Percentiles rank a stretch among this genome's conserved stretches.
Conservation (phyloP, 805 yeast species). For the Yamadazyma akitaensis region DNA sequence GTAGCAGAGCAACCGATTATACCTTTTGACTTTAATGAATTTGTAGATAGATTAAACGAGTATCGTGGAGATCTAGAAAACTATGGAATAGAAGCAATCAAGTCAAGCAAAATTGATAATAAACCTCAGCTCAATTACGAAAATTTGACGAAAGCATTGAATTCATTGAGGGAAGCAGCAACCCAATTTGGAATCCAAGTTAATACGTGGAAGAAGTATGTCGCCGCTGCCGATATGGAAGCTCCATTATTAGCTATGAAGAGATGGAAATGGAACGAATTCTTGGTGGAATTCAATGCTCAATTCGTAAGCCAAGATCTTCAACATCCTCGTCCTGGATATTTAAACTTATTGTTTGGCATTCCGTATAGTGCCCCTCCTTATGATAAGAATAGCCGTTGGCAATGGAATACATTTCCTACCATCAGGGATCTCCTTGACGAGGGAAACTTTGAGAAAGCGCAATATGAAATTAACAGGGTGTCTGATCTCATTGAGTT, state of each 20-base stretch:
- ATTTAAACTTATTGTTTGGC: constrained; percentile 65
- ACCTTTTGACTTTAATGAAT: constrained; percentile 57
- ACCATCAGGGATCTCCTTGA: constrained; percentile 65
- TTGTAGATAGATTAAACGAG: constrained; percentile 42
- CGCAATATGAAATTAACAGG: constrained; percentile 50
- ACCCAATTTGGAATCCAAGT: constrained; percentile 51
- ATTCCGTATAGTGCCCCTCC: constrained; percentile 60
- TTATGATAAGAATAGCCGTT: constrained; percentile 21
- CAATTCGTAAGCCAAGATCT: constrained; percentile 44
- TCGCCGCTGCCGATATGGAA: constrained; percentile 52
- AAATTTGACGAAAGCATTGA: constrained; percentile 23
- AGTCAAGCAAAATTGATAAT: constrained; percentile 8
- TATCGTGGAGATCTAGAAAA: constrained; percentile 47
- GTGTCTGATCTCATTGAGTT: constrained; percentile 29
- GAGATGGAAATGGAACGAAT: constrained; percentile 81
- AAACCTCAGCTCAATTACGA: constrained; percentile 23
- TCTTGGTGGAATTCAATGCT: constrained; percentile 53
- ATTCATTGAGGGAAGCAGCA: constrained; percentile 33
- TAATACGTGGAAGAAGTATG: constrained; percentile 57
- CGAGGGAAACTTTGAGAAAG: constrained; percentile 46
- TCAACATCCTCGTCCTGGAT: constrained; percentile 56
- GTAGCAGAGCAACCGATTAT: constrained; percentile 74
- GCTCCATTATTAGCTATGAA: constrained; percentile 68
- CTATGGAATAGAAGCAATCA: constrained; percentile 24
- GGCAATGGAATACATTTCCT: constrained; percentile 70